phyloP scores from a whole-genome alignment of 306 rosid species.

The Crotalaria pallida region DNA sequence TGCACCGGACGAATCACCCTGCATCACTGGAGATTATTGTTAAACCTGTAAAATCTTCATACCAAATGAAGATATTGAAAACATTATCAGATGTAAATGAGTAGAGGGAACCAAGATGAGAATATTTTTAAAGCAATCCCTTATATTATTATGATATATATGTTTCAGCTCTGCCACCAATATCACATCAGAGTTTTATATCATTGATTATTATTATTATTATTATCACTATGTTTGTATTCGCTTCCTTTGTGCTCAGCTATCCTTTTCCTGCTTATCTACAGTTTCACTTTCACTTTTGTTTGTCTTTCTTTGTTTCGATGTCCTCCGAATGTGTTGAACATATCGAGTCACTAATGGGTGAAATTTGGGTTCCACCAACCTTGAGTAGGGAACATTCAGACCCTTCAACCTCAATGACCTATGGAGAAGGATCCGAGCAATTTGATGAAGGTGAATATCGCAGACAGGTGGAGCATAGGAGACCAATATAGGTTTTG shows the following conservation, averaged over 20 bases:
- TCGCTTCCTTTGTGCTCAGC: constrained; percentile 3
- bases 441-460: constrained; percentile 47
- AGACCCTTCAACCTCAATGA: constrained; percentile 48
- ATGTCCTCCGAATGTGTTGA: constrained; percentile 51
- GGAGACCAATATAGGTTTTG: constrained; percentile 64
- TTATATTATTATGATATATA: not conserved
- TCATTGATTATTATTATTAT: too few species aligned
- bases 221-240: constrained; percentile 5
- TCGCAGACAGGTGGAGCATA: constrained; percentile 51
- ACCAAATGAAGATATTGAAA: not conserved
- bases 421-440: constrained; percentile 48
- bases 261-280: constrained; percentile 25
- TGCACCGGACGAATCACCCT: not conserved
- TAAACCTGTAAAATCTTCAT: not conserved
- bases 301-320: constrained; percentile 32
- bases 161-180: not conserved
- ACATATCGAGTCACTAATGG: constrained; percentile 37
- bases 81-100: not conserved
- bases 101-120: not conserved
- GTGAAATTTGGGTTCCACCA: constrained; percentile 52
- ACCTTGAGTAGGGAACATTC: constrained; percentile 38
- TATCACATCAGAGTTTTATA: not conserved
- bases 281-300: constrained; percentile 19
- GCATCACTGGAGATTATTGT: not conserved
- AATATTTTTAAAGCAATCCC: too few species aligned